Evolutionary conservation across 2,329 filamentous ascomycete species (phyloP).

Genomic region (Beauveria brongniartii): DNA sequence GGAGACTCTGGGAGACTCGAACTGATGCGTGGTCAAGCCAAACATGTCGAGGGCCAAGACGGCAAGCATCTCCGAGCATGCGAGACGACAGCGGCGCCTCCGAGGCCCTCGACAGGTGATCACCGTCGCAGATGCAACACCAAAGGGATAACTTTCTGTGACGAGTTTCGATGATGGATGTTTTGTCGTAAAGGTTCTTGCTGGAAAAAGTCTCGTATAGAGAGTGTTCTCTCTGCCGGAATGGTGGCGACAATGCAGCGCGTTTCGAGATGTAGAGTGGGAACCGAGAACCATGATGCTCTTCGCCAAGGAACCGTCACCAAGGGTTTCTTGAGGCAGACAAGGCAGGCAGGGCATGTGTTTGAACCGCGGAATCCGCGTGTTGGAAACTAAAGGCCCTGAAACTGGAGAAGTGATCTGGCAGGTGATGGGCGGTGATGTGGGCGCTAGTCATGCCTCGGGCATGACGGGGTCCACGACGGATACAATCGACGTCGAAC

Average conservation of each 20-base stretch:
- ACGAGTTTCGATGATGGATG: conserved; percentile 4
- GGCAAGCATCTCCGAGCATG: background rate
- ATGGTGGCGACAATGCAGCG: background rate
- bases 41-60: background rate
- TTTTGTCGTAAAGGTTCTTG: background rate
- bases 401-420: background rate
- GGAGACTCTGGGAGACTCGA: background rate
- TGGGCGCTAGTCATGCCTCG: background rate
- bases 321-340: no score
- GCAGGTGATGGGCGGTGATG: background rate
- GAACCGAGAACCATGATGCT: background rate
- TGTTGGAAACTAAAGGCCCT: background rate
- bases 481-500: no score
- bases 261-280: conserved; percentile 1
- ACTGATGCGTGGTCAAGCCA: background rate
- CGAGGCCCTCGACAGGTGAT: background rate
- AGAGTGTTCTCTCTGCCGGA: background rate
- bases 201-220: background rate
- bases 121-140: background rate
- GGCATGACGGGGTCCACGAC: background rate
- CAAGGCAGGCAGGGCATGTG: background rate
- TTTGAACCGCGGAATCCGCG: background rate
- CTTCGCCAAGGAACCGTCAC: no score
- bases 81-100: background rate
- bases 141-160: background rate